These are phyloP conservation scores for Metschnikowia santaceciliae DNA, from an alignment of 805 yeast genomes.

Conservation along the genomic window DNA sequence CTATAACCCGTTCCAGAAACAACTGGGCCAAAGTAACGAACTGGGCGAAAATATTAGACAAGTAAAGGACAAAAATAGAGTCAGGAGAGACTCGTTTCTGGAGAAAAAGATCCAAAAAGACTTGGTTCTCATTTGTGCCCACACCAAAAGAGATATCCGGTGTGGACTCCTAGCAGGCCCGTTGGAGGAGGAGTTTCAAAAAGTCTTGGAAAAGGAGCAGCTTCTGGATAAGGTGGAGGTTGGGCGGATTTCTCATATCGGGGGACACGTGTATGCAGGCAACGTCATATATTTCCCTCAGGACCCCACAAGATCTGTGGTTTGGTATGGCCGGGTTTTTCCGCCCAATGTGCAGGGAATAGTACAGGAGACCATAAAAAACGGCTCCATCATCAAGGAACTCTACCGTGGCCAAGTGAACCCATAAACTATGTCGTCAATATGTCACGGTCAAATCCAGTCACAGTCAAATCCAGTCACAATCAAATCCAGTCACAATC, in stretches of 20 bases:
- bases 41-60: neutral
- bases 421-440: too few species aligned
- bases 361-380: slow-evolving; percentile 48
- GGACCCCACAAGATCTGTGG: slow-evolving; percentile 29
- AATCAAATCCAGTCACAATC: too few species aligned
- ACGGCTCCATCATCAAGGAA: slow-evolving; percentile 49
- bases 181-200: slow-evolving; percentile 46
- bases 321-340: slow-evolving; percentile 77
- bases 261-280: slow-evolving; percentile 88
- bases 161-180: slow-evolving; percentile 69
- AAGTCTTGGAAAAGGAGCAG: slow-evolving; percentile 33
- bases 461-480: too few species aligned
- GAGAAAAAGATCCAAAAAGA: slow-evolving; percentile 16
- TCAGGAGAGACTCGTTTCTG: slow-evolving; percentile 2
- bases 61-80: neutral
- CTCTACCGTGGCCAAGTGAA: slow-evolving; percentile 47
- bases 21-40: neutral
- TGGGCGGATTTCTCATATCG: slow-evolving; percentile 69
- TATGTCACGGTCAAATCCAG: too few species aligned
- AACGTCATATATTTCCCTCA: slow-evolving; percentile 57
- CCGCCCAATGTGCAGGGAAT: slow-evolving; percentile 68
- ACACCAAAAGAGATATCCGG: slow-evolving; percentile 54
- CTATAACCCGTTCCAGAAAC: slow-evolving; percentile 23
- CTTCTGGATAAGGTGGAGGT: slow-evolving; percentile 30
- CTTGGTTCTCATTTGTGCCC: slow-evolving; percentile 62